Conservation (phyloP, 1,139 yeast species). For the Blastobotrys capitulatus region DNA sequence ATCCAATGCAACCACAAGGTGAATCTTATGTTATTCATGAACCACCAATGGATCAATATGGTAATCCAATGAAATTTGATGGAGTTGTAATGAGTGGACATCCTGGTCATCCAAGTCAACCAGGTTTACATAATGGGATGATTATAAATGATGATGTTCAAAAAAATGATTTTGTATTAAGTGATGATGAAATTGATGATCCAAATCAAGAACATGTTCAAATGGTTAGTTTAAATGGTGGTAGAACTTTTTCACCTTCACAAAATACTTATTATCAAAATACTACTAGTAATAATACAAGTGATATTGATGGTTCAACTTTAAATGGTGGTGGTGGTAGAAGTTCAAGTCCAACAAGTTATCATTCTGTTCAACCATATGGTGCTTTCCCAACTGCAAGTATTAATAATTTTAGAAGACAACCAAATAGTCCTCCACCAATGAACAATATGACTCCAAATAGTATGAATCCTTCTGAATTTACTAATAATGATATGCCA, state of each 20-base stretch:
- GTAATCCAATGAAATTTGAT: neutral
- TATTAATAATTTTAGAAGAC: constrained; percentile 5
- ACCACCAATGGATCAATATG: neutral
- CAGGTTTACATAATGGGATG: neutral
- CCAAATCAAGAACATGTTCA: constrained; percentile 8
- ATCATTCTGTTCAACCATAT: constrained; percentile 3
- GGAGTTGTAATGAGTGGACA: neutral
- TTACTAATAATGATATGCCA: too few relatives aligned
- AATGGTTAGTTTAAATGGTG: constrained; percentile 8
- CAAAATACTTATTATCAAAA: neutral
- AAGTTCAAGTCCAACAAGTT: neutral
- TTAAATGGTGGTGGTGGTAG: neutral
- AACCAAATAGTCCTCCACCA: neutral
- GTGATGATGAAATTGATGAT: neutral
- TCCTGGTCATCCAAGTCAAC: neutral
- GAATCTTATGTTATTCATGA: constrained; percentile 8
- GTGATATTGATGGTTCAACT: neutral
- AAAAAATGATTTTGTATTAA: constrained; percentile 4
- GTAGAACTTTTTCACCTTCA: constrained; percentile 7
- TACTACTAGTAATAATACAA: neutral
- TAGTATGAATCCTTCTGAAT: neutral
- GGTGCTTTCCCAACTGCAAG: constrained; percentile 11
- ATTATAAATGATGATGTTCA: neutral
- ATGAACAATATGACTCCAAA: neutral
- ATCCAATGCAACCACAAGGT: constrained; percentile 4